A percentile compares a stretch with the other conserved stretches of the same genome.
Conservation (phyloP, 495 filamentous ascomycete genomes). For the Aspergillus taichungensis region DNA sequence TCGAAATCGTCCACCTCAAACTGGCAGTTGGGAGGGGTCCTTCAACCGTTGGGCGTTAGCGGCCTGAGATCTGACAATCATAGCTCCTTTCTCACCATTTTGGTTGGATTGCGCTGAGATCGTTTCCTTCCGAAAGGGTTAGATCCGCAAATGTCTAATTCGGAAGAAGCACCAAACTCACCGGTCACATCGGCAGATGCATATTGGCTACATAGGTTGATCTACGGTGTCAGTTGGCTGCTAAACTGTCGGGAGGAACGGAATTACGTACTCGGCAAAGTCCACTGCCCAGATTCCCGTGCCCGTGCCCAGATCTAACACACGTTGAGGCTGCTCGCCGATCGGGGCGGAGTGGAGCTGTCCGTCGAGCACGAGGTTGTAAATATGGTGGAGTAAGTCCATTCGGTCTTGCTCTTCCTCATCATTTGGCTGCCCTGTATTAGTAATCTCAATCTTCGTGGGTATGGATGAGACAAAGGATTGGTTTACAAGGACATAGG, state of each 20-base stretch:
- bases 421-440: slow-evolving; percentile 8
- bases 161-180: not conserved
- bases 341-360: slow-evolving; percentile 35
- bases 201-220: slow-evolving; percentile 20
- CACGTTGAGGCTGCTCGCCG: slow-evolving; percentile 17
- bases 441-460: not conserved
- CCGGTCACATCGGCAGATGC: slow-evolving; percentile 27
- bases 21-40: slow-evolving; percentile 49
- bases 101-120: slow-evolving; percentile 42
- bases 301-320: slow-evolving; percentile 44
- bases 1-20: slow-evolving; percentile 57
- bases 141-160: slow-evolving; percentile 1
- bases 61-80: no score
- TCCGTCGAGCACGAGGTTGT: slow-evolving; percentile 27
- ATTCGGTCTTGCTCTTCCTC: slow-evolving; percentile 53
- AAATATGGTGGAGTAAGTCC: slow-evolving; percentile 50
- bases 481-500: slow-evolving; percentile 36
- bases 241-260: no score
- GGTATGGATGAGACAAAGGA: not conserved
- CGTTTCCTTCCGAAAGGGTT: slow-evolving; percentile 23
- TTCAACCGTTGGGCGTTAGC: slow-evolving; percentile 20
- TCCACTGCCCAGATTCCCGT: slow-evolving; percentile 13
- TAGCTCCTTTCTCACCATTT: slow-evolving; percentile 7
- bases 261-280: slow-evolving; percentile 25
- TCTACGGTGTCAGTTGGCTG: slow-evolving; percentile 3